Conservation (phyloP, 306 rosid species). For the Alnus rubra region DNA sequence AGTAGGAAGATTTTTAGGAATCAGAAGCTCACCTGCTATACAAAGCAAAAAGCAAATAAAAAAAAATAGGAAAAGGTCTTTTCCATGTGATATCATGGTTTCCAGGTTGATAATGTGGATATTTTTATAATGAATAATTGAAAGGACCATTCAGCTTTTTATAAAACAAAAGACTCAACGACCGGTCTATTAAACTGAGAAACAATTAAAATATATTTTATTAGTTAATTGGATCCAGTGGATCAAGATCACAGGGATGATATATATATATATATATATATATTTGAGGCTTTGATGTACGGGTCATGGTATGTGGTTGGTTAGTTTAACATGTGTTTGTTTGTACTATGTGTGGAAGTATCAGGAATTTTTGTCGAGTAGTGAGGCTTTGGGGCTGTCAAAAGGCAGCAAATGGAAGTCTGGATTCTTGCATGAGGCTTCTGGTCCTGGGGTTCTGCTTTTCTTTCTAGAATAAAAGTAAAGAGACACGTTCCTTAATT, state of each 20-base stretch:
- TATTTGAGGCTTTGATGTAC: neutral
- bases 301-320: neutral
- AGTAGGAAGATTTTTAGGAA: conserved; percentile 5
- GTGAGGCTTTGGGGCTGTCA: conserved; percentile 14
- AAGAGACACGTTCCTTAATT: no score
- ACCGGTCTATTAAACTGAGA: no score
- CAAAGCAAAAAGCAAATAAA: conserved; percentile 10
- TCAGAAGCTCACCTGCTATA: conserved; percentile 45
- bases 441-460: neutral
- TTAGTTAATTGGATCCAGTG: conserved; percentile 27
- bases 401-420: neutral
- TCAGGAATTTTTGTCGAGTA: conserved; percentile 2
- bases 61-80: neutral
- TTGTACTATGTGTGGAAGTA: conserved; percentile 6
- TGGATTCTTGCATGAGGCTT: conserved; percentile 7
- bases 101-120: conserved; percentile 34
- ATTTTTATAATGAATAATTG: conserved; percentile 21
- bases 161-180: neutral
- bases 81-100: conserved; percentile 46
- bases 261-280: neutral
- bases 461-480: neutral
- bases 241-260: conserved; percentile 32
- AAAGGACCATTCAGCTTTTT: conserved; percentile 13
- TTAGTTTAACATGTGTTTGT: conserved; percentile 21
- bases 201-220: conserved; percentile 15